Percentiles rank a stretch among this genome's conserved stretches.
Conservation (phyloP, 176 grass and related monocot genomes). For the Zoysia japonica region DNA sequence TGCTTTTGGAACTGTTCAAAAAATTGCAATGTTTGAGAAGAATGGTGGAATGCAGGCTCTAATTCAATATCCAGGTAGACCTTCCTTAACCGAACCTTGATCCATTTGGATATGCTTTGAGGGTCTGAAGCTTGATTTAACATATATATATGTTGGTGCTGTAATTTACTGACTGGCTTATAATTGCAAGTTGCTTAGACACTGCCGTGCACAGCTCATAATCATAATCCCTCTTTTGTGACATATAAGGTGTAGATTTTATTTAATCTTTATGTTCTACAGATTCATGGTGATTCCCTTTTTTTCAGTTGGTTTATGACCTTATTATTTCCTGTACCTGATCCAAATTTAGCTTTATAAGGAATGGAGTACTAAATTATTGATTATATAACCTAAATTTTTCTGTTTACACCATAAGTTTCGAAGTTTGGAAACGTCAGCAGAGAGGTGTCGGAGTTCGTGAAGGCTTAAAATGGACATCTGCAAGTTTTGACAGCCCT, state of each 20-base stretch:
- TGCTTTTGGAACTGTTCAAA: conserved; percentile 85
- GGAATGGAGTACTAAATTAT: not conserved
- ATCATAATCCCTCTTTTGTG: not conserved
- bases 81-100: conserved; percentile 11
- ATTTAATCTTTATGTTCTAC: not conserved
- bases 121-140: not conserved
- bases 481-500: conserved; percentile 53
- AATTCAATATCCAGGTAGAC: conserved; percentile 86
- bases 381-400: conserved; percentile 37
- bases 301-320: not conserved
- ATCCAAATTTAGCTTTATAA: not conserved
- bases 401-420: conserved; percentile 44
- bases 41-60: conserved; percentile 93
- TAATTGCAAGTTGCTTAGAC: conserved; percentile 11
- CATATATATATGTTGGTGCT: not conserved
- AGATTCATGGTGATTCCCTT: not conserved
- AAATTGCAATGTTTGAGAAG: conserved; percentile 99
- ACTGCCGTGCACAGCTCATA: not conserved
- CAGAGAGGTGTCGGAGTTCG: conserved; percentile 54
- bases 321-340: not conserved
- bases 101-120: conserved; percentile 18
- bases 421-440: conserved; percentile 54
- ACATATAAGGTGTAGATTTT: not conserved
- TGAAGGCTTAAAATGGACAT: conserved; percentile 63
- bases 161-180: conserved; percentile 21